These are phyloP conservation scores for Linum tenue DNA, from an alignment of 345 rosid genomes.

Conservation along the genomic window DNA sequence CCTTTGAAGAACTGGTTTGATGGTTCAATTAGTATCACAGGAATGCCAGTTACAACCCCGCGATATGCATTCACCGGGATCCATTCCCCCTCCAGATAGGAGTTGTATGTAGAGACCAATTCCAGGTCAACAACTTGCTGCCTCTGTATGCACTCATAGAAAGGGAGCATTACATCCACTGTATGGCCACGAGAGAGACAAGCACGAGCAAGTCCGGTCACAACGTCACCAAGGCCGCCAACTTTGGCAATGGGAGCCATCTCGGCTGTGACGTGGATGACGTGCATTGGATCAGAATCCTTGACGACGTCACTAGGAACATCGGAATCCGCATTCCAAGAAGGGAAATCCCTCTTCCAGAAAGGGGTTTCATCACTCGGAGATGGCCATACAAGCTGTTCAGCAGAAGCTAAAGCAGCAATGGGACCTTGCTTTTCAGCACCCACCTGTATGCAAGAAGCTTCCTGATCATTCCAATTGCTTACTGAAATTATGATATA, in stretches of 20 bases:
- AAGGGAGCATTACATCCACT: conserved; percentile 48
- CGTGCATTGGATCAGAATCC: conserved; percentile 32
- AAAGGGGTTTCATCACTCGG: conserved; percentile 41
- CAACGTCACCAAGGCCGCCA: conserved; percentile 65
- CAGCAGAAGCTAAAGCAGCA: conserved; percentile 1
- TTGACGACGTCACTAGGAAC: conserved; percentile 24
- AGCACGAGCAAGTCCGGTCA: conserved; percentile 51
- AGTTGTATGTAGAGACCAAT: conserved; percentile 23
- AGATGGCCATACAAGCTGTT: conserved; percentile 34
- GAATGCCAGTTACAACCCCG: conserved; percentile 37
- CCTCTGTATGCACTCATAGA: conserved; percentile 41
- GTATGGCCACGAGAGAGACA: conserved; percentile 41
- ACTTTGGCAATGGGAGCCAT: conserved; percentile 58
- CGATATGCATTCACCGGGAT: conserved; percentile 32
- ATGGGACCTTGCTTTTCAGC: conserved; percentile 9
- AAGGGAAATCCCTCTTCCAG: conserved; percentile 43
- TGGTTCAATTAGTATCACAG: conserved; percentile 42
- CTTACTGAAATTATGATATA: no score
- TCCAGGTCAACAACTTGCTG: conserved; percentile 29
- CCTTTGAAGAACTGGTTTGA: conserved; percentile 47
- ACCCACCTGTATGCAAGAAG: conserved; percentile 14
- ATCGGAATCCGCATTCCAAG: conserved; percentile 19
- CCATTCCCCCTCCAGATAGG: conserved; percentile 48
- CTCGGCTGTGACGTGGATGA: conserved; percentile 48
- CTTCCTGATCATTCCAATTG: no score